phyloP scores from a whole-genome alignment of 768 basidiomycete genomes.

The Daedaleopsis sinensis region DNA sequence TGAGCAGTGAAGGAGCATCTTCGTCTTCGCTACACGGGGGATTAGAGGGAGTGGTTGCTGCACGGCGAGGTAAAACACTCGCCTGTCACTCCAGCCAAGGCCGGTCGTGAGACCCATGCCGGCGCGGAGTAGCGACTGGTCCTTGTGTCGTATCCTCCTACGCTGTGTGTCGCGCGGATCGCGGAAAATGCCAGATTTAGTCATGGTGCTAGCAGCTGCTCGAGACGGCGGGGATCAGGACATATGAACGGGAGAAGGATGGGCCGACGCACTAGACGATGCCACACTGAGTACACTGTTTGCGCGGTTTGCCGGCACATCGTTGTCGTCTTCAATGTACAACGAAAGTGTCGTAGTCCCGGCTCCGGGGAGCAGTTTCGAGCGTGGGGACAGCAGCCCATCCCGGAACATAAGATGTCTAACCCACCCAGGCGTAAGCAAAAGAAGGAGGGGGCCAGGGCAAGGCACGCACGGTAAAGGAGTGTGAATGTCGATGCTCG shows the following conservation, averaged over 20 bases:
- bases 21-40: conserved; percentile 40
- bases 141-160: conserved; percentile 38
- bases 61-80: background rate
- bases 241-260: background rate
- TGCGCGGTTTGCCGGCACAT: conserved; percentile 6
- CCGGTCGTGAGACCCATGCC: conserved; percentile 46
- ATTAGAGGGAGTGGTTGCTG: background rate
- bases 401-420: conserved; percentile 46
- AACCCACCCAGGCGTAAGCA: background rate
- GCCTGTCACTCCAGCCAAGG: conserved; percentile 47
- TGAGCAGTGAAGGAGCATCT: conserved; percentile 42
- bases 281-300: conserved; percentile 32
- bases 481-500: conserved; percentile 42
- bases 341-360: conserved; percentile 21
- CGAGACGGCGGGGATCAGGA: conserved; percentile 1
- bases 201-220: conserved; percentile 27
- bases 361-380: conserved; percentile 39
- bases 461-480: conserved; percentile 39
- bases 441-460: background rate
- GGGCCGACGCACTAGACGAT: conserved; percentile 27
- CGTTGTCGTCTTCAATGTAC: conserved; percentile 13
- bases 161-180: conserved; percentile 41
- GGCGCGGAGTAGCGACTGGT: conserved; percentile 39
- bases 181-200: conserved; percentile 36
- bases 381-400: conserved; percentile 43